Evolutionary conservation across 2,329 filamentous ascomycete genomes (phyloP).

Genomic region (Cadophora malorum): DNA sequence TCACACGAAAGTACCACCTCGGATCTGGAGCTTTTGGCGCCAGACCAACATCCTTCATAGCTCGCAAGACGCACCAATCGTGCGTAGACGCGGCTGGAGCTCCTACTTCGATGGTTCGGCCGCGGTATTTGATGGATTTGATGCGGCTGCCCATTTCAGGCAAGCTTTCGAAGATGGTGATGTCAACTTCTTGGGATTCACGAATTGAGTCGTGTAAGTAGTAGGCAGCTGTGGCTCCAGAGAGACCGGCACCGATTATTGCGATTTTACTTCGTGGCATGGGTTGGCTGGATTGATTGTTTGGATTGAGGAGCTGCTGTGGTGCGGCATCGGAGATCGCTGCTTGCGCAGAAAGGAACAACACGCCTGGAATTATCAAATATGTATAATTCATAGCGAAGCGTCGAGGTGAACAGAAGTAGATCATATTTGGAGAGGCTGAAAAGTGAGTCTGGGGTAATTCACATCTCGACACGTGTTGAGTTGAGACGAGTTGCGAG

Average conservation of each 20-base stretch:
- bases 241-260: neutral
- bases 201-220: neutral
- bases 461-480: too few species aligned
- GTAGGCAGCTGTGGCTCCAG: neutral
- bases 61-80: constrained; percentile 1
- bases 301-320: neutral
- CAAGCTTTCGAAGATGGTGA: constrained; percentile 13
- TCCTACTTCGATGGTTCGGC: neutral
- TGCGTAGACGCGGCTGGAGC: neutral
- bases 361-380: too few species aligned
- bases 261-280: neutral
- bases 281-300: neutral
- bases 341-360: too few species aligned
- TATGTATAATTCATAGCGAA: too few species aligned
- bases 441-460: too few species aligned
- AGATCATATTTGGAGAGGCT: too few species aligned
- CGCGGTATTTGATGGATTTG: neutral
- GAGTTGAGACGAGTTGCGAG: too few species aligned
- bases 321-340: too few species aligned
- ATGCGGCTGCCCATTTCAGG: neutral
- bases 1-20: neutral
- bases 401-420: too few species aligned
- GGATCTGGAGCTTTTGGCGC: neutral
- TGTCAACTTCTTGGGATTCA: neutral
- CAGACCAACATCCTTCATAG: constrained; percentile 4